Percentiles rank a stretch among this genome's conserved stretches.
These are phyloP conservation scores for Immersiella caudata DNA, from an alignment of 495 filamentous ascomycete species.

Conservation along the genomic window DNA sequence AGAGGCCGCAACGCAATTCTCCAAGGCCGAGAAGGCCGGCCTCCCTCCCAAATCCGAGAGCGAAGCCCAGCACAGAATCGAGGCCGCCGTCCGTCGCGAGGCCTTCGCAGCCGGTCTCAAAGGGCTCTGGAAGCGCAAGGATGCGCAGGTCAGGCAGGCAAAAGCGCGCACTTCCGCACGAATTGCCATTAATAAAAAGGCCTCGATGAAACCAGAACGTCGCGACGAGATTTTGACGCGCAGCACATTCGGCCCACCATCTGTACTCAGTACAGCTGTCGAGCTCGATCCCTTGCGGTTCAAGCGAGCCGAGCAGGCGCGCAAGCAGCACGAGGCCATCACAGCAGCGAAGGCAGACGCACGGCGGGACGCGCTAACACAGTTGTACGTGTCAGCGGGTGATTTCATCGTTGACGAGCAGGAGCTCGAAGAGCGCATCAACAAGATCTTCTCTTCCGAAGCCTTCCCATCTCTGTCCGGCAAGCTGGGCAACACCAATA, in stretches of 20 bases:
- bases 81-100: slow-evolving; percentile 43
- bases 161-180: slow-evolving; percentile 20
- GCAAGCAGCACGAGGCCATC: slow-evolving; percentile 26
- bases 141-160: slow-evolving; percentile 21
- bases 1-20: slow-evolving; percentile 29
- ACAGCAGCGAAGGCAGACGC: slow-evolving; percentile 37
- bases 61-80: slow-evolving; percentile 37
- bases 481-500: slow-evolving; percentile 29
- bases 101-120: slow-evolving; percentile 42
- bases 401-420: slow-evolving; percentile 51
- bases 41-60: slow-evolving; percentile 33
- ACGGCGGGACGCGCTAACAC: slow-evolving; percentile 49
- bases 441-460: slow-evolving; percentile 41
- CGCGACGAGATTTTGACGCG: slow-evolving; percentile 50
- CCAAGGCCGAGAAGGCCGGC: slow-evolving; percentile 30
- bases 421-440: slow-evolving; percentile 43
- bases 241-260: slow-evolving; percentile 38
- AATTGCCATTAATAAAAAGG: slow-evolving; percentile 30
- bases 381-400: slow-evolving; percentile 51
- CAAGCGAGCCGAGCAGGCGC: slow-evolving; percentile 32
- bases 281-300: slow-evolving; percentile 41
- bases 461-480: slow-evolving; percentile 11
- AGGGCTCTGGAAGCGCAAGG: slow-evolving; percentile 45
- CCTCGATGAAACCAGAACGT: slow-evolving; percentile 42
- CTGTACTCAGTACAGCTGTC: slow-evolving; percentile 34